Evolutionary conservation across 1,284 basidiomycete species (phyloP).

Genomic region (Athelia sp.): DNA sequence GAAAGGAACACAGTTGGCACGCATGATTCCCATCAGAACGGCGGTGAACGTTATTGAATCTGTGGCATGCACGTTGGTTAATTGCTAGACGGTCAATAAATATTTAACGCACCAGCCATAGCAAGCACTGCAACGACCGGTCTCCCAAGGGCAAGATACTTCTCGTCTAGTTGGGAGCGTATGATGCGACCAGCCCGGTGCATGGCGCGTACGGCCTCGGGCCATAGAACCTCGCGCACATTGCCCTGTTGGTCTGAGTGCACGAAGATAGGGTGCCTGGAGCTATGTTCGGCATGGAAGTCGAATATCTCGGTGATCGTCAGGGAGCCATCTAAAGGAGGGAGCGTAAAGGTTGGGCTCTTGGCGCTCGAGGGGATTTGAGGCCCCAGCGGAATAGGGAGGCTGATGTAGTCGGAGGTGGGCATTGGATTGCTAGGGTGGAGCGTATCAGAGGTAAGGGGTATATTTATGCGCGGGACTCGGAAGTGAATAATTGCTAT

Average conservation of each 20-base stretch:
- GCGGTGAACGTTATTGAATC: conserved; percentile 17
- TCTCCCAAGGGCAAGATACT: not conserved
- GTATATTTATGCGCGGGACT: too few relatives aligned
- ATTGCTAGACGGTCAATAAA: not conserved
- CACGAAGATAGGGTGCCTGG: conserved; percentile 21
- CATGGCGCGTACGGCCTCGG: conserved; percentile 16
- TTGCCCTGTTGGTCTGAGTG: conserved; percentile 14
- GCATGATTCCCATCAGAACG: conserved; percentile 13
- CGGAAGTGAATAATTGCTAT: too few relatives aligned
- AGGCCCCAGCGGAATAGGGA: not conserved
- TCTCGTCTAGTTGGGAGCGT: not conserved
- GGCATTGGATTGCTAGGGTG: too few relatives aligned
- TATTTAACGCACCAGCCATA: conserved; percentile 11
- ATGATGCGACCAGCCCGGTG: conserved; percentile 16
- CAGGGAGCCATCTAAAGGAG: conserved; percentile 19
- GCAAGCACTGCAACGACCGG: conserved; percentile 18
- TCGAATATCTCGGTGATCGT: conserved; percentile 26
- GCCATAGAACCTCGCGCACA: conserved; percentile 15
- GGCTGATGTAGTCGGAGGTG: not conserved
- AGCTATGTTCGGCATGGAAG: conserved; percentile 22
- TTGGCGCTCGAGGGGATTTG: not conserved
- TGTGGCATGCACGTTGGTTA: conserved; percentile 1
- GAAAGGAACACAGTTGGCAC: conserved; percentile 15
- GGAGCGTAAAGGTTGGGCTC: conserved; percentile 11
- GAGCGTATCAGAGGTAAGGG: too few relatives aligned